Evolutionary conservation across 1,284 basidiomycete species (phyloP).

Genomic region (Cutaneotrichosporon dermatis): DNA sequence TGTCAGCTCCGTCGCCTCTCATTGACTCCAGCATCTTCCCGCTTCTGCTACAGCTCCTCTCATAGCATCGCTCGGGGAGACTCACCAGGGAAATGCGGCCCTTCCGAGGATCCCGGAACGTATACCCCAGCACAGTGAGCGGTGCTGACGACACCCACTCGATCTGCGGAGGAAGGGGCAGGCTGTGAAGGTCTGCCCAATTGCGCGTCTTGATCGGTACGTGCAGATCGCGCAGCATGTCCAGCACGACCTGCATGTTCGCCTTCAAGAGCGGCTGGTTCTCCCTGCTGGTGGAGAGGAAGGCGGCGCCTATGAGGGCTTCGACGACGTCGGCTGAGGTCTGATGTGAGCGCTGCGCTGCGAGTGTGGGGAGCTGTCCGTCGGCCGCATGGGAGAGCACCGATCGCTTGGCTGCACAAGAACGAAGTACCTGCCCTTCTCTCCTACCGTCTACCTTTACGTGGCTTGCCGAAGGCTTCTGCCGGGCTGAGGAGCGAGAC

Average conservation of each 20-base stretch:
- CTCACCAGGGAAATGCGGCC: constrained; percentile 21
- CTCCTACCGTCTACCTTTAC: too few relatives aligned
- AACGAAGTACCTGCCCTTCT: too few relatives aligned
- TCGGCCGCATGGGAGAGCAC: too few relatives aligned
- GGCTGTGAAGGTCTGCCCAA: constrained; percentile 19
- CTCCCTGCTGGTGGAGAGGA: constrained; percentile 24
- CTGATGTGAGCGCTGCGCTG: not conserved
- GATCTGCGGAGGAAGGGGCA: not conserved
- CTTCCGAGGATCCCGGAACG: constrained; percentile 20
- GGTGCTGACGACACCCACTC: not conserved
- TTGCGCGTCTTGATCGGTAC: constrained; percentile 15
- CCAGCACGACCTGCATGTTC: constrained; percentile 3
- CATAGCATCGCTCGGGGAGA: not conserved
- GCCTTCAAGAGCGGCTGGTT: constrained; percentile 16
- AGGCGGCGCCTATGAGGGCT: constrained; percentile 37
- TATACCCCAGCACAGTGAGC: constrained; percentile 25
- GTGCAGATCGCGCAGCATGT: constrained; percentile 19
- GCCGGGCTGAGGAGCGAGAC: too few relatives aligned
- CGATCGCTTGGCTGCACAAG: too few relatives aligned
- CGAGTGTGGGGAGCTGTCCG: too few relatives aligned
- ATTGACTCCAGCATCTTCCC: too few relatives aligned
- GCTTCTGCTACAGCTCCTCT: too few relatives aligned
- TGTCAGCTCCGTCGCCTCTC: too few relatives aligned
- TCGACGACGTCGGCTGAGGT: constrained; percentile 37
- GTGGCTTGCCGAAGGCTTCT: too few relatives aligned